These are phyloP conservation scores for Chaetomium fimeti DNA, from an alignment of 495 filamentous ascomycete genomes.

Conservation along the genomic window DNA sequence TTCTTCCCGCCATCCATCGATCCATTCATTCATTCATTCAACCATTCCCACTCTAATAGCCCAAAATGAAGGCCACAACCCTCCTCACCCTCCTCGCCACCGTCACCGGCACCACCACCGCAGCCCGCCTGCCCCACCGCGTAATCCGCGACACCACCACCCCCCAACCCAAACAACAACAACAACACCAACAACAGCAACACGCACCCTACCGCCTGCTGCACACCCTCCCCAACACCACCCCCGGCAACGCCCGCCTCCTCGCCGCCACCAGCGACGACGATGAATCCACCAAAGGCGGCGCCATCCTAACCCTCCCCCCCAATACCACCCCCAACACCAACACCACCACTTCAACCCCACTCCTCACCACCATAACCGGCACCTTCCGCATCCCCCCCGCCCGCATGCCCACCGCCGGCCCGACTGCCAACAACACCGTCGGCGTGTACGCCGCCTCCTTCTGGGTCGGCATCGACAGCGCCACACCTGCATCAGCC, in stretches of 20 bases:
- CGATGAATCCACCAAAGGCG: conserved; percentile 24
- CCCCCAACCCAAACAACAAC: too few relatives aligned
- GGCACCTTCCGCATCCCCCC: conserved; percentile 26
- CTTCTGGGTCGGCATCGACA: conserved; percentile 34
- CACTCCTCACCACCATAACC: too few relatives aligned
- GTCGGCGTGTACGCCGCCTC: conserved; percentile 30
- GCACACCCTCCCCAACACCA: conserved; percentile 13
- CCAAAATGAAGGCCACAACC: conserved; percentile 21
- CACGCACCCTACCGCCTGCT: conserved; percentile 4
- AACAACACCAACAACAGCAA: too few relatives aligned
- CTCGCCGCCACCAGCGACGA: background rate
- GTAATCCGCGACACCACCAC: background rate
- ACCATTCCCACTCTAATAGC: background rate
- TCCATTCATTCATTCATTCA: background rate
- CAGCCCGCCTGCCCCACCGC: conserved; percentile 11
- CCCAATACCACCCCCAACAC: conserved; percentile 9
- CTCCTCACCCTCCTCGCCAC: conserved; percentile 18
- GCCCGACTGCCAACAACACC: conserved; percentile 28
- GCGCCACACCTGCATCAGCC: background rate
- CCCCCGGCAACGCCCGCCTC: conserved; percentile 13
- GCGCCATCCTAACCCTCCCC: conserved; percentile 21
- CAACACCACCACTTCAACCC: background rate
- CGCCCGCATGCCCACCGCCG: conserved; percentile 22
- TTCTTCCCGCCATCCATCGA: too few relatives aligned
- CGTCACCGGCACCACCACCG: background rate